Evolutionary conservation across 306 rosid genomes (phyloP).

Genomic region (Cyclanthera cordifolia): DNA sequence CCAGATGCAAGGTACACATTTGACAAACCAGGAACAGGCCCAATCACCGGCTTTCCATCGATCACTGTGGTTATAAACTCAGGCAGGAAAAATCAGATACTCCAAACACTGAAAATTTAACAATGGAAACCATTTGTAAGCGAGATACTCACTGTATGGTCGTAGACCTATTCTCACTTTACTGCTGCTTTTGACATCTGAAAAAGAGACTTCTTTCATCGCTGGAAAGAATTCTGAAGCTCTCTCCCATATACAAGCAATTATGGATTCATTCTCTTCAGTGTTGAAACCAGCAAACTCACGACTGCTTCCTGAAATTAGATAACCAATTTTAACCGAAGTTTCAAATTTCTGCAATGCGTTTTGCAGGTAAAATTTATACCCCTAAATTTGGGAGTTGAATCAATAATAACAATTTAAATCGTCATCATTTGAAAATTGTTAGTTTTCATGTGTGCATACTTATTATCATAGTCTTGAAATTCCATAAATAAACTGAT

Average conservation of each 20-base stretch:
- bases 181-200: slow-evolving; percentile 36
- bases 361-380: neutral
- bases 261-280: slow-evolving; percentile 50
- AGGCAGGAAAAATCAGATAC: neutral
- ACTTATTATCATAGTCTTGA: too few relatives aligned
- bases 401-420: too few relatives aligned
- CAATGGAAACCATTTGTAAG: slow-evolving; percentile 1
- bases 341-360: neutral
- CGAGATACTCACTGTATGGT: slow-evolving; percentile 67
- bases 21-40: slow-evolving; percentile 65
- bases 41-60: slow-evolving; percentile 83
- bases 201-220: slow-evolving; percentile 40
- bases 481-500: too few relatives aligned
- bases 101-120: neutral
- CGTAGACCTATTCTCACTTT: slow-evolving; percentile 79
- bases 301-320: slow-evolving; percentile 69
- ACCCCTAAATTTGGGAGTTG: too few relatives aligned
- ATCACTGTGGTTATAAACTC: slow-evolving; percentile 41
- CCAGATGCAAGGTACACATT: slow-evolving; percentile 85
- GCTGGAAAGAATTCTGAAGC: slow-evolving; percentile 68
- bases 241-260: slow-evolving; percentile 57
- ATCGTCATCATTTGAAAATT: too few relatives aligned
- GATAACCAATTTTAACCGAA: neutral
- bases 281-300: slow-evolving; percentile 72
- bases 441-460: too few relatives aligned